Percentiles rank a stretch among this genome's conserved stretches.
Evolutionary conservation across 495 filamentous ascomycete genomes (phyloP).

Genomic region (Neurospora tetraspora): DNA sequence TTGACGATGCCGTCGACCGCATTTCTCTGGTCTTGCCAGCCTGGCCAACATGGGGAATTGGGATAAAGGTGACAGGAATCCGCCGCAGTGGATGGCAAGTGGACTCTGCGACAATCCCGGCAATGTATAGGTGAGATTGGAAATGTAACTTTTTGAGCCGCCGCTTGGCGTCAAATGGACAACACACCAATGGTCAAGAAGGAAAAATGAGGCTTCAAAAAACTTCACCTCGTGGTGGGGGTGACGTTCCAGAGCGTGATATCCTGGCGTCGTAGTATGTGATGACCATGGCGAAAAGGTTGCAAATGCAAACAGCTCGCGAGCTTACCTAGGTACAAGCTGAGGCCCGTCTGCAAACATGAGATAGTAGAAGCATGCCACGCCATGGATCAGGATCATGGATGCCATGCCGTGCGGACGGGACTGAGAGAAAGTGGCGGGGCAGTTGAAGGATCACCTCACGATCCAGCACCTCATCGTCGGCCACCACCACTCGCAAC

Average conservation of each 20-base stretch:
- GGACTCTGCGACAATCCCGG: neutral
- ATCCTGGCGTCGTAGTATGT: neutral
- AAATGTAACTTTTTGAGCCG: neutral
- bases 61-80: neutral
- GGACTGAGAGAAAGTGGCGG: neutral
- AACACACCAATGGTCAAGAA: neutral
- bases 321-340: neutral
- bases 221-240: neutral
- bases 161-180: neutral
- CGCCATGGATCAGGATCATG: neutral
- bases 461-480: neutral
- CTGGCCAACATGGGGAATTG: neutral
- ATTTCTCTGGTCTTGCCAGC: neutral
- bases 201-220: neutral
- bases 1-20: constrained; percentile 3
- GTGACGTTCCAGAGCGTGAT: neutral
- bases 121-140: neutral
- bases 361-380: neutral
- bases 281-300: neutral
- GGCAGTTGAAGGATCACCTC: neutral
- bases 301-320: neutral
- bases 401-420: neutral
- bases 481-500: neutral
- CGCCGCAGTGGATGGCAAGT: neutral
- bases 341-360: neutral